A percentile compares a stretch with the other conserved stretches of the same genome.
Conservation (phyloP, 2,329 filamentous ascomycete species). For the Kalaharituber pfeilii region DNA sequence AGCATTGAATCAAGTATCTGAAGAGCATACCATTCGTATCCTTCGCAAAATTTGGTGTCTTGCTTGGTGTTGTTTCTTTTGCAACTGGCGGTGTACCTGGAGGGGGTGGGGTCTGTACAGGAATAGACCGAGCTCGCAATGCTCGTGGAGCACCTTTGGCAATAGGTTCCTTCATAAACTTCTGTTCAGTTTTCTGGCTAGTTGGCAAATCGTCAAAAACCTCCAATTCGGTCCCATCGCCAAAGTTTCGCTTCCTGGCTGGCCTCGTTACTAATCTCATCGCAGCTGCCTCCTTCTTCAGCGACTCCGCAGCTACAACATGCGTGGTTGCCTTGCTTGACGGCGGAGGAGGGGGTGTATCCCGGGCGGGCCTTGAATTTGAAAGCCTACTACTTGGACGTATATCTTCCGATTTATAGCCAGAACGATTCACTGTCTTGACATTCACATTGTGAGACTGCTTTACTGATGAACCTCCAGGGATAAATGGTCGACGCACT, state of each 20-base stretch:
- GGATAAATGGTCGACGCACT: slow-evolving; percentile 55
- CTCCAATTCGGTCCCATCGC: slow-evolving; percentile 82
- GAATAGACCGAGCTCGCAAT: background rate
- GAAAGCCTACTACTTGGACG: slow-evolving; percentile 20
- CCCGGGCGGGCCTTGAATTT: slow-evolving; percentile 42
- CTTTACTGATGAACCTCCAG: slow-evolving; percentile 53
- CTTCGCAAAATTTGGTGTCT: slow-evolving; percentile 42
- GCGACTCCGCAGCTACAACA: slow-evolving; percentile 18
- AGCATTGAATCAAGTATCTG: slow-evolving; percentile 33
- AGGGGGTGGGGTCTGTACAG: slow-evolving; percentile 30
- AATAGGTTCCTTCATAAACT: slow-evolving; percentile 63
- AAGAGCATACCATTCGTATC: slow-evolving; percentile 38
- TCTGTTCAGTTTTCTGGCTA: slow-evolving; percentile 62
- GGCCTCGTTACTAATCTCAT: slow-evolving; percentile 62
- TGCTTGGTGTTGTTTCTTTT: slow-evolving; percentile 22
- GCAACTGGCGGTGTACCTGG: slow-evolving; percentile 47
- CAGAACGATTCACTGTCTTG: slow-evolving; percentile 31
- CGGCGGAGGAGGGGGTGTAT: slow-evolving; percentile 36
- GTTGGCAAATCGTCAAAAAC: slow-evolving; percentile 90
- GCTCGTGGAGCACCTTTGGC: slow-evolving; percentile 41
- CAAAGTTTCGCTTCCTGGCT: slow-evolving; percentile 54
- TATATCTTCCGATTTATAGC: background rate
- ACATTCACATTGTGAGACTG: slow-evolving; percentile 63
- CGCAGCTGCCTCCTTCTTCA: slow-evolving; percentile 33
- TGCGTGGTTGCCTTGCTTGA: slow-evolving; percentile 8